Evolutionary conservation across 345 rosid genomes (phyloP).

Genomic region (Lepidium sativum): DNA sequence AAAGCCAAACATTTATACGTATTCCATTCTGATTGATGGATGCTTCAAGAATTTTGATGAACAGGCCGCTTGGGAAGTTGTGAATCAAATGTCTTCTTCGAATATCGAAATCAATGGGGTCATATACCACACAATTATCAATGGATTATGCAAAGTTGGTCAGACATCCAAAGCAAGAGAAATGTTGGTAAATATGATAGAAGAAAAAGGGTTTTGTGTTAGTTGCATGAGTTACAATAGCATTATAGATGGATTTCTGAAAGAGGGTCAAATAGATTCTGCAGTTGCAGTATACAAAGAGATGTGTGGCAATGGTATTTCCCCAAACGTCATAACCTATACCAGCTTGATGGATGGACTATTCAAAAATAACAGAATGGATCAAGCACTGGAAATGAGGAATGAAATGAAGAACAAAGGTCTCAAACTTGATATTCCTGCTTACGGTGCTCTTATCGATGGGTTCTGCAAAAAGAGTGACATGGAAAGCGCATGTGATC

Average conservation of each 20-base stretch:
- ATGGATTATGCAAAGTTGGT: slow-evolving; percentile 61
- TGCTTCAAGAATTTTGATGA: slow-evolving; percentile 44
- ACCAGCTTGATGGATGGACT: slow-evolving; percentile 55
- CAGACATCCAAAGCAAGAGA: slow-evolving; percentile 47
- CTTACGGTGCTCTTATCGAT: slow-evolving; percentile 47
- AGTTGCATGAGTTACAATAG: slow-evolving; percentile 48
- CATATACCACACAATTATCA: slow-evolving; percentile 45
- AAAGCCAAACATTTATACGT: slow-evolving; percentile 52
- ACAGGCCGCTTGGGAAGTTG: slow-evolving; percentile 37
- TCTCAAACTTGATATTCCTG: slow-evolving; percentile 43
- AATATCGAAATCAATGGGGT: slow-evolving; percentile 43
- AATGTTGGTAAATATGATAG: slow-evolving; percentile 34
- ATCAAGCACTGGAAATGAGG: slow-evolving; percentile 24
- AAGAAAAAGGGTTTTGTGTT: slow-evolving; percentile 37
- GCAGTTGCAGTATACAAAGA: slow-evolving; percentile 43
- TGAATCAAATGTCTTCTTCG: slow-evolving; percentile 42
- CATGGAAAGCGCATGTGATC: slow-evolving; percentile 46
- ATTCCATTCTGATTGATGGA: slow-evolving; percentile 59
- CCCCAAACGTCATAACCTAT: slow-evolving; percentile 57
- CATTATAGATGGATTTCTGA: slow-evolving; percentile 58
- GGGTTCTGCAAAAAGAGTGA: slow-evolving; percentile 55
- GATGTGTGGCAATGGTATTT: slow-evolving; percentile 48
- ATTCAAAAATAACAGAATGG: slow-evolving; percentile 16
- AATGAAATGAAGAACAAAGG: slow-evolving; percentile 40
- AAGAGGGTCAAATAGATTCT: slow-evolving; percentile 44